phyloP scores from a whole-genome alignment of 1,139 yeast genomes.

The Pichia sp. region DNA sequence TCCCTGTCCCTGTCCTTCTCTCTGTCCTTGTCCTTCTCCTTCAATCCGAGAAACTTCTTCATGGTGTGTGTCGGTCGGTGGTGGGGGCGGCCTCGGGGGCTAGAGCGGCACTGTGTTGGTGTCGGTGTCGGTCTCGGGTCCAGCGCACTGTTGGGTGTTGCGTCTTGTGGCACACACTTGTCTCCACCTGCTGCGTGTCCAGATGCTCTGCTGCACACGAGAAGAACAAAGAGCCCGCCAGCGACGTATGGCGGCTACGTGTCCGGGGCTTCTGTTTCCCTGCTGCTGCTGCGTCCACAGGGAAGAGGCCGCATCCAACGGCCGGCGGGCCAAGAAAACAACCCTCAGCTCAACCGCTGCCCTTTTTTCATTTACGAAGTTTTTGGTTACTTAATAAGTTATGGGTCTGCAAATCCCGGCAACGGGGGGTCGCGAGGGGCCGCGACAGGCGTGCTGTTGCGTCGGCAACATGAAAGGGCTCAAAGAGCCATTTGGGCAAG shows the following conservation, averaged over 20 bases:
- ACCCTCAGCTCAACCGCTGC: not conserved
- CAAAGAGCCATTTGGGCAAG: slow-evolving; percentile 9
- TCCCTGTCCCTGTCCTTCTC: slow-evolving; percentile 3
- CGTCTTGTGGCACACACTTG: no score
- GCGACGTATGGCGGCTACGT: no score
- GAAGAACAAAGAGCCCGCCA: no score
- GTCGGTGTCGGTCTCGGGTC: no score
- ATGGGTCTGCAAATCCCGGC: not conserved
- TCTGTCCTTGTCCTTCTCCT: slow-evolving; percentile 8
- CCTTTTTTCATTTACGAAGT: not conserved
- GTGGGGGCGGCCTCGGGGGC: no score
- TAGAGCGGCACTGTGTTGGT: no score
- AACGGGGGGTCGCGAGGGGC: not conserved
- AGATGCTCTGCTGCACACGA: no score
- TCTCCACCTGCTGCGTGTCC: no score
- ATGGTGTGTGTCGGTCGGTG: not conserved
- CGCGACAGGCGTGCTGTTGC: not conserved
- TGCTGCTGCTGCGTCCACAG: not conserved
- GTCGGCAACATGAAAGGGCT: not conserved
- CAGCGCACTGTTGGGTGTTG: no score
- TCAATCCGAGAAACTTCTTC: slow-evolving; percentile 11
- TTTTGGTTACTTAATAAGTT: no score
- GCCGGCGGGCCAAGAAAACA: not conserved
- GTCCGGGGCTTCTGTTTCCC: no score
- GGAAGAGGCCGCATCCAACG: not conserved